Evolutionary conservation across 2,329 filamentous ascomycete genomes (phyloP), one percentile per base, ranked within the genome.

Genomic region (Arthrinium puccinioides): DNA sequence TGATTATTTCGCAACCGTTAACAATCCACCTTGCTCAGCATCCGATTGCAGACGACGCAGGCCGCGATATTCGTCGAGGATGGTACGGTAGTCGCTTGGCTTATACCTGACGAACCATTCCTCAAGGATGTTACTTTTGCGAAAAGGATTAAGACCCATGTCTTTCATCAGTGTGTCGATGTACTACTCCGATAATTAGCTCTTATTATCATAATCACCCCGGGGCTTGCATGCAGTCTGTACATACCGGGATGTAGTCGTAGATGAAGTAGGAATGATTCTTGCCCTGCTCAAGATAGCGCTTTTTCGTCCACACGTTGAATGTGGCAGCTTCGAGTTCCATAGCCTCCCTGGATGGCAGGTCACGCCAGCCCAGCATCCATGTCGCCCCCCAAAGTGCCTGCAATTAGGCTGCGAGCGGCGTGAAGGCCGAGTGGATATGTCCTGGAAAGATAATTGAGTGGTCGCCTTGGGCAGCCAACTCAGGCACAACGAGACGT

Each of bases 251-350:
- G 5, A 59, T 24, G 32, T 52, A 59, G 37, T 60, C 56, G 37
- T 47, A 59, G 10, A 61, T 48, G 9, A 47, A 40, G 33, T 58
- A 59, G 4, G 56, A 31, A 35, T 53, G 44, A 33, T 55, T 57
- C 21, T 38, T 32, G 14, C 60, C 60, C 16, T 54, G 46, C 9
- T 38, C 38, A 1, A 53, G 30, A 41, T 62, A 62, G 16, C 59
- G 43, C 43, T 56, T 58, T 5, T 47, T 36, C 6, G 50, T 50
- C 58, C 59, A 62, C 1, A 45, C 51, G 29, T 55, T 59, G 44
- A 46, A 59, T n/a, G 36, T 36, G 2, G 57, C 49, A 5, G 50
- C 48, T 37, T 60, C 57, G 8, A 38, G n/a, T 31, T 50, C 51
- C 55, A 57, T 59, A 2, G 44, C 46, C 3, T 46, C 41, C 26